Evolutionary conservation across 2,329 filamentous ascomycete species (phyloP).

Genomic region (Cercospora sp.): DNA sequence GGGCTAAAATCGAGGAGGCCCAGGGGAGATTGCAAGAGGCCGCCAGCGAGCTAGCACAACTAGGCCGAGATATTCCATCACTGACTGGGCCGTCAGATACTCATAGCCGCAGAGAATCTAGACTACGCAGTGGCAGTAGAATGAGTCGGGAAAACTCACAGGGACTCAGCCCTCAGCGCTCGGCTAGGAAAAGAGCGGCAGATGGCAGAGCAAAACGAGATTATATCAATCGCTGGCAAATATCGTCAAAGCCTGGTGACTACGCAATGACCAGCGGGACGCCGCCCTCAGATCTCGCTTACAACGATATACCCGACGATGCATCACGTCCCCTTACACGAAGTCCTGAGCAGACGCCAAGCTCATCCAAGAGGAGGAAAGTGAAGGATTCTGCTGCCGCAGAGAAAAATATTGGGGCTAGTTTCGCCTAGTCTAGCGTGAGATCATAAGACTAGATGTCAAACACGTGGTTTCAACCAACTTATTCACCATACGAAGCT

Average conservation of each 20-base stretch:
- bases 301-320: background rate
- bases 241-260: too few relatives aligned
- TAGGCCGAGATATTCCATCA: background rate
- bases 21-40: background rate
- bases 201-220: too few relatives aligned
- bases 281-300: background rate
- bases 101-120: background rate
- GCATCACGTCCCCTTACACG: background rate
- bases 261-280: background rate
- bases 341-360: background rate
- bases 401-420: background rate
- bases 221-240: too few relatives aligned
- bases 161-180: background rate
- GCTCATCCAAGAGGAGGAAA: background rate
- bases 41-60: background rate
- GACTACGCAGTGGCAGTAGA: background rate
- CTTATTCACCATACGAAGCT: too few relatives aligned
- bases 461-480: too few relatives aligned
- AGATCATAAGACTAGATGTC: too few relatives aligned
- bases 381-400: background rate
- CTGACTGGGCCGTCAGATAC: background rate
- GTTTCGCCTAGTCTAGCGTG: too few relatives aligned
- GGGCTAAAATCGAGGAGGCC: background rate
- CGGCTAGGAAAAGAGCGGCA: background rate
- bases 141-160: background rate